A percentile compares a stretch with the other conserved stretches of the same genome.
These are phyloP conservation scores for Xylariales sp. DNA, from an alignment of 2,329 filamentous ascomycete genomes.

Conservation along the genomic window DNA sequence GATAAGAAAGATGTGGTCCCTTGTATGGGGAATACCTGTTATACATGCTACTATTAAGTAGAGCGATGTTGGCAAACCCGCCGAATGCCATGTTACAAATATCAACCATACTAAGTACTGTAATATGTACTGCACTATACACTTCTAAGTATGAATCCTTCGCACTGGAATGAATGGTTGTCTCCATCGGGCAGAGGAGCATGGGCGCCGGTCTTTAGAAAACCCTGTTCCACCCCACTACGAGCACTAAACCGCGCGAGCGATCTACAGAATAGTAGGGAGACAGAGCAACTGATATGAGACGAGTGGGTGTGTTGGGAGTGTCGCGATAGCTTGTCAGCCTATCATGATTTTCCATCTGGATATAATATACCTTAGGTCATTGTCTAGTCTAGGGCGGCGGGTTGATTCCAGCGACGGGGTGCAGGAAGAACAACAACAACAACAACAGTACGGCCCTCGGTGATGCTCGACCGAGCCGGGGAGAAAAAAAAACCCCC, in stretches of 20 bases:
- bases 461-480: slow-evolving; percentile 15
- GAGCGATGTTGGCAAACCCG: slow-evolving; percentile 12
- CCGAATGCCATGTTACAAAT: slow-evolving; percentile 20
- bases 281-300: slow-evolving; percentile 7
- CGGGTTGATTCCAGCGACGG: neutral
- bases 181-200: slow-evolving; percentile 21
- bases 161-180: slow-evolving; percentile 24
- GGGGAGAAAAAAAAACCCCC: neutral
- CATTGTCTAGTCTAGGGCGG: neutral
- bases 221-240: slow-evolving; percentile 23
- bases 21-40: slow-evolving; percentile 19
- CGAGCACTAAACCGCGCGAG: slow-evolving; percentile 17
- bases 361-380: neutral
- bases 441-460: neutral
- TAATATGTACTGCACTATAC: neutral
- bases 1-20: slow-evolving; percentile 30
- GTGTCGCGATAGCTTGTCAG: slow-evolving; percentile 3
- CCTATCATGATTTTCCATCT: slow-evolving; percentile 24
- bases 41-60: too few relatives aligned
- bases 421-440: neutral
- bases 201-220: slow-evolving; percentile 22
- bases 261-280: slow-evolving; percentile 23
- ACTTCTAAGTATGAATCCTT: slow-evolving; percentile 12
- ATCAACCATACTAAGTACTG: neutral
- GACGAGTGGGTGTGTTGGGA: slow-evolving; percentile 15